phyloP scores from a whole-genome alignment of 139 green algal genomes.

The Edaphochlamys debaryana region DNA sequence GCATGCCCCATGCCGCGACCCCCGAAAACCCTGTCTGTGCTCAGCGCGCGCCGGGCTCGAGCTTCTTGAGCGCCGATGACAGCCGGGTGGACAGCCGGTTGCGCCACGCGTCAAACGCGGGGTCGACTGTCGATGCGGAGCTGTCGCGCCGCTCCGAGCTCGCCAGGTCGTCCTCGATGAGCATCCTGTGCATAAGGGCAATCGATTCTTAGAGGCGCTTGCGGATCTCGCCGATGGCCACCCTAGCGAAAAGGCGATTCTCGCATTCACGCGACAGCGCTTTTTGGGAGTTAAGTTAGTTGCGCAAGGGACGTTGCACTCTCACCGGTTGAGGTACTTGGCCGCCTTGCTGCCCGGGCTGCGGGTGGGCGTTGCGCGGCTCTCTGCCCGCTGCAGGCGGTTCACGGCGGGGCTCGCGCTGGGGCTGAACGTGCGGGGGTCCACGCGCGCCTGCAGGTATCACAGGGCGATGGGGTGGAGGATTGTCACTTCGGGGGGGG shows the following conservation, averaged over 20 bases:
- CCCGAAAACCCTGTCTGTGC: no score
- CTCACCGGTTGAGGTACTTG: conserved; percentile 27
- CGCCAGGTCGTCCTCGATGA: neutral
- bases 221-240: neutral
- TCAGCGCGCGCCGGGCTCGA: conserved; percentile 16
- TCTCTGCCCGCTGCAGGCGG: neutral
- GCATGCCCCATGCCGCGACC: no score
- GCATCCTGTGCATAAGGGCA: neutral
- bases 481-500: no score
- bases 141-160: neutral
- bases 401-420: conserved; percentile 3
- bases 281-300: no score
- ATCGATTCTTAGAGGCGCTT: neutral
- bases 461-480: no score
- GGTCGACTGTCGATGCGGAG: neutral
- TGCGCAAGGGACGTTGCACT: no score
- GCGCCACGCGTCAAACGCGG: conserved; percentile 29
- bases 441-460: neutral
- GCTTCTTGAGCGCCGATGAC: conserved; percentile 12
- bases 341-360: conserved; percentile 16
- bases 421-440: conserved; percentile 3
- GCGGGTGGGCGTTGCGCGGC: neutral
- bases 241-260: no score
- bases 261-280: neutral
- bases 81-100: conserved; percentile 7